These are phyloP conservation scores for Tausonia pullulans DNA, from an alignment of 1,284 basidiomycete species.

Conservation along the genomic window DNA sequence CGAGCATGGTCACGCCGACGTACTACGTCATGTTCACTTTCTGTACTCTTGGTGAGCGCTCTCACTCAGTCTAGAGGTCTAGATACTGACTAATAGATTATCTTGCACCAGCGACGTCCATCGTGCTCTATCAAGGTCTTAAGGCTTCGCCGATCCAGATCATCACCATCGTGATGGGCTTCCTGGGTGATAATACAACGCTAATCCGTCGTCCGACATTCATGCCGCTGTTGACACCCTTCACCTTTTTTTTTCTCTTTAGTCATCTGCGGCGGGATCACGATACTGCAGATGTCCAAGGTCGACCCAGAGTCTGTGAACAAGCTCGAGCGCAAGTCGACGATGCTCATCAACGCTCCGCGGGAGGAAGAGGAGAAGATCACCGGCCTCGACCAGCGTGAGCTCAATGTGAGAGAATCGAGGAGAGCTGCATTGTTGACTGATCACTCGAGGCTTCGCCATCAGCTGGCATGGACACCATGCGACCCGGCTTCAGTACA, in stretches of 20 bases:
- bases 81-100: background rate
- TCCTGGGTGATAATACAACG: conserved; percentile 41
- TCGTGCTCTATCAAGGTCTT: conserved; percentile 83
- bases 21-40: conserved; percentile 75
- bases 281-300: conserved; percentile 92
- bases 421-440: conserved; percentile 40
- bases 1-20: conserved; percentile 66
- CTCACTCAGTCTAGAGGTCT: background rate
- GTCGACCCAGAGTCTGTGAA: conserved; percentile 63
- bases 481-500: conserved; percentile 79
- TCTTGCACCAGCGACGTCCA: conserved; percentile 46
- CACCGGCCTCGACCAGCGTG: conserved; percentile 33
- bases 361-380: conserved; percentile 45
- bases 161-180: conserved; percentile 78
- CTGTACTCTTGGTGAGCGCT: conserved; percentile 52
- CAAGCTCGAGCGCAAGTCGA: conserved; percentile 69
- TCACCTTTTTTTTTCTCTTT: no score
- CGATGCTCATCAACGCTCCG: conserved; percentile 67
- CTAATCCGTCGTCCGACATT: no score
- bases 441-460: no score
- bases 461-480: conserved; percentile 63
- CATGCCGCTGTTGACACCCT: no score
- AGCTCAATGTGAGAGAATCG: conserved; percentile 29
- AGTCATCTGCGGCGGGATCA: conserved; percentile 54
- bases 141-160: conserved; percentile 62